Evolutionary conservation across 2,329 filamentous ascomycete genomes (phyloP), one percentile per base, ranked within the genome.

Genomic region (Clarireedia paspali): DNA sequence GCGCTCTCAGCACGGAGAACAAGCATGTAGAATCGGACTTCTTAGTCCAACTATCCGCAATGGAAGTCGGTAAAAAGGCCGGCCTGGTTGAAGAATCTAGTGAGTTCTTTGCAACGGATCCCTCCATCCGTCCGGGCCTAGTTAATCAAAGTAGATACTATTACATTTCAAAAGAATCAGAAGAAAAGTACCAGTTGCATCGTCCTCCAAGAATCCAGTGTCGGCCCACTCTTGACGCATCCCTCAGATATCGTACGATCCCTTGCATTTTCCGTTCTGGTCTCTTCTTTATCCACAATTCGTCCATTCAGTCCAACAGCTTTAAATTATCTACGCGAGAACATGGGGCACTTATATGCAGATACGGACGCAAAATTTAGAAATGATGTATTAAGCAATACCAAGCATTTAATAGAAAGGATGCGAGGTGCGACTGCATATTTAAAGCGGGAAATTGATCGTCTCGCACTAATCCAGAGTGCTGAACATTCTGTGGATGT

Each of bases 291-390:
- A 9, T 83, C 87, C 2, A 85, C 85, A 0, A 90, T 88, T 3
- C 83, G 82, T 52, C 87, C 90, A 1, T 84, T 95, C 52, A 85
- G 85, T 0, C 65, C 72, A 0, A 76, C 74, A 9, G 79, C 85
- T 0, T 75, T 96, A 2, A 69, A 72, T 3, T 77, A 87, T 12
- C 73, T 97, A 2, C 77, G 77, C 53, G 75, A 74, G 36, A 83
- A 89, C 57, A 72, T 97, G 3, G 77, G 81, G 1, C 80, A 85
- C 15, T 83, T 92, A 60, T 87, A 95, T 67, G 83, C 89, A 3
- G 91, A 96, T 60, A 84, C 88, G 0, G 91, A 96, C 67, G 85
- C 92, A 5, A 90, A 92, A 64, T 87, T 91, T 62, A 83, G 94
- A 56, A 87, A 91, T 57, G 89, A 95, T 63, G 77, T 95, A 1